Base-by-base conservation (phyloP, 495 filamentous ascomycete genomes). In the Melanomma pulvis-pyrius region DNA sequence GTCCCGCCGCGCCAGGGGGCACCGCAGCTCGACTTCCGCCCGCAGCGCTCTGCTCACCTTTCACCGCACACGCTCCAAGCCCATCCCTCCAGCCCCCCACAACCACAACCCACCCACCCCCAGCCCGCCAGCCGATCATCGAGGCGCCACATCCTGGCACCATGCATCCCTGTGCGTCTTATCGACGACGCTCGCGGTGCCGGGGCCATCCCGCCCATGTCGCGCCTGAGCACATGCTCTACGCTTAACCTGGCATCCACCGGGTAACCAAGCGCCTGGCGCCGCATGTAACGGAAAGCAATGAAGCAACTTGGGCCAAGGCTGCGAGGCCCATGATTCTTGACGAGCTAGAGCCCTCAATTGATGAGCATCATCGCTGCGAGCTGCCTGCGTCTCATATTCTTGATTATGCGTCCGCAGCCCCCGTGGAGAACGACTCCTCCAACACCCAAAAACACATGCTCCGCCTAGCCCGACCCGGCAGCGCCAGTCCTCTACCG, bases 331-430 rank as follows among this genome's bases (percentile, higher is more conserved):
- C 22, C 64, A 61, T 50, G 57, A 21, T 57, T 34, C 58, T 67
- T 49, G 56, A 39, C 39, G 56, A 61, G 57, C 64, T 49, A 60
- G 36, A 67, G 50, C 64, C 3, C 47, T 55, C 64, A 61, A 61
- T 61, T 61, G 64, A 67, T 61, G 64, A 56, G 49, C 64, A 64
- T 56, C 63, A 62, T 70, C 39, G 64, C 46, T 70, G 57, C 54
- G 34, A n/a, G n/a, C n/a, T n/a, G n/a, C n/a, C n/a, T n/a, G 41
- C 46, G 39, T 44, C 32, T 62, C 61, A 62, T 58, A 29, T 61
- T 68, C 67, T 65, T 73, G 71, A 73, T 73, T 73, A 73, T 70
- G 67, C 71, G 70, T 60, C 41, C 21, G 59, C 58, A n/a, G 21
- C 17, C 64, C 41, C 51, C 51, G 57, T 61, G 61, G 41, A 56